Conservation (phyloP, 2,329 filamentous ascomycete species). For the Alternaria sp. region DNA sequence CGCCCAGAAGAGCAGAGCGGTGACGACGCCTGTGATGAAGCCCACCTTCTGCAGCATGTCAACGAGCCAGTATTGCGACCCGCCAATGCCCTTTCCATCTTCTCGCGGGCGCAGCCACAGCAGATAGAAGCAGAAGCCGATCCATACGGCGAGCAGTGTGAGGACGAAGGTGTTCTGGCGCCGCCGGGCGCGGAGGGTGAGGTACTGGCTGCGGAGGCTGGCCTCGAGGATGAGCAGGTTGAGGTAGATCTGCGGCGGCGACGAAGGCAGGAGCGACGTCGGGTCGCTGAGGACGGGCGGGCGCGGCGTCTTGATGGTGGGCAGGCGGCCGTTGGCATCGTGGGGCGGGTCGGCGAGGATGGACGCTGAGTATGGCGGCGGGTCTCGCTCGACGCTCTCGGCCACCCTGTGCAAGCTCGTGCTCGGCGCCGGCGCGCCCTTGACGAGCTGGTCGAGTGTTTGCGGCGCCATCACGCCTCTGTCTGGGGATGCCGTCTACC, state of each 20-base stretch:
- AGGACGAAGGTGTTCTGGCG: constrained; percentile 95
- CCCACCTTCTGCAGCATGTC: constrained; percentile 90
- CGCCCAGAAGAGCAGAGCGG: constrained; percentile 85
- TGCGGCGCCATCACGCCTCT: constrained; percentile 21
- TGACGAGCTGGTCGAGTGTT: constrained; percentile 85
- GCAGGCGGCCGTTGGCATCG: constrained; percentile 50
- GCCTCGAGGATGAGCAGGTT: constrained; percentile 97
- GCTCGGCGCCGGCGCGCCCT: constrained; percentile 77
- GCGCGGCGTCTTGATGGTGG: constrained; percentile 45
- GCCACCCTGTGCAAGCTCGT: constrained; percentile 41
- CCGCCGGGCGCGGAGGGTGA: constrained; percentile 84
- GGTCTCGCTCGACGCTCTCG: constrained; percentile 8
- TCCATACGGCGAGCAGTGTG: constrained; percentile 79
- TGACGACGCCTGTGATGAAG: constrained; percentile 88
- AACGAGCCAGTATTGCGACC: constrained; percentile 94
- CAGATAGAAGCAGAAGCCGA: constrained; percentile 82
- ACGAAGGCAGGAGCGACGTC: constrained; percentile 81
- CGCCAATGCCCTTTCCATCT: constrained; percentile 88
- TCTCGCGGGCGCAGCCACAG: constrained; percentile 95
- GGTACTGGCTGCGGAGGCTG: constrained; percentile 88
- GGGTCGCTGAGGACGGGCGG: constrained; percentile 65
- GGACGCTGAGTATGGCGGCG: constrained; percentile 23
- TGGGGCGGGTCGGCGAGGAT: constrained; percentile 23
- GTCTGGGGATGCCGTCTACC: not conserved
- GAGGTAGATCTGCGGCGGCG: constrained; percentile 94